Evolutionary conservation across 2,329 filamentous ascomycete species (phyloP).

Genomic region (Samsoniella hepiali): DNA sequence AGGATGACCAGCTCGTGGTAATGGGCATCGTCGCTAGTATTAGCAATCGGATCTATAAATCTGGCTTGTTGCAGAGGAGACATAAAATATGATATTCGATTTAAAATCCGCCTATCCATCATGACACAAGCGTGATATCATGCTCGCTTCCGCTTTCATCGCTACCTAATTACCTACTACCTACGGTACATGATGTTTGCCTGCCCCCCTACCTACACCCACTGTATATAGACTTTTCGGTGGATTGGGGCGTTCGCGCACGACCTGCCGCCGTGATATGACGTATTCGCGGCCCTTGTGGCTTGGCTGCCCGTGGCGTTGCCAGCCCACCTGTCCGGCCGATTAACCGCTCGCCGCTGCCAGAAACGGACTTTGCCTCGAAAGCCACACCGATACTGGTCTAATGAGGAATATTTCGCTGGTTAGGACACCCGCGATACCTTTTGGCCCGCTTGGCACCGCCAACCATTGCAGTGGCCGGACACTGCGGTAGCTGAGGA

Average conservation of each 20-base stretch:
- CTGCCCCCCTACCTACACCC: no score
- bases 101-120: not conserved
- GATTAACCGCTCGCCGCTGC: conserved; percentile 10
- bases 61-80: not conserved
- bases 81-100: not conserved
- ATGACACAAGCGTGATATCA: conserved; percentile 12
- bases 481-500: not conserved
- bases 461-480: not conserved
- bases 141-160: conserved; percentile 11
- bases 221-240: not conserved
- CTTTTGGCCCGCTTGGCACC: not conserved
- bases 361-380: conserved; percentile 11
- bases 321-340: not conserved
- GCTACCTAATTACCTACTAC: not conserved
- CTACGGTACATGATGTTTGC: no score
- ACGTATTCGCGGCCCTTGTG: conserved; percentile 6
- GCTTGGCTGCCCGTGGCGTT: not conserved
- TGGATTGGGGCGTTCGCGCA: not conserved
- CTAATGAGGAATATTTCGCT: not conserved
- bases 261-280: conserved; percentile 3
- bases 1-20: not conserved
- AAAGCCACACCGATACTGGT: not conserved
- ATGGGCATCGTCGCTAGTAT: no score
- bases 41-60: no score
- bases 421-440: no score